These are phyloP conservation scores for Globisporangium perplexum DNA, from an alignment of 352 stramenopile species.

Conservation along the genomic window DNA sequence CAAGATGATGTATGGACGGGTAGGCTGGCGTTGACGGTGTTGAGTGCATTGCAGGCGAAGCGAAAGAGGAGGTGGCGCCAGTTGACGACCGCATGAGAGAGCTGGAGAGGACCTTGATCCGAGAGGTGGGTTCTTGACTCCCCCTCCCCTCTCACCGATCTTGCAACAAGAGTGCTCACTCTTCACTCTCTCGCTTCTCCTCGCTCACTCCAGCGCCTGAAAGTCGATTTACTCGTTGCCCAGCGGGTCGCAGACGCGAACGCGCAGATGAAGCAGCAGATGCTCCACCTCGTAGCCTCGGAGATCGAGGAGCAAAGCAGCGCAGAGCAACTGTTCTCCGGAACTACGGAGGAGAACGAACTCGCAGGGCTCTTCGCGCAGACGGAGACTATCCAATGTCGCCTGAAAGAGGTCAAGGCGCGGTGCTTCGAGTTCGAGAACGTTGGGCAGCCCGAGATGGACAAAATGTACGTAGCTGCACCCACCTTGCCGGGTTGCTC, in stretches of 20 bases:
- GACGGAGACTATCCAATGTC: constrained; percentile 37
- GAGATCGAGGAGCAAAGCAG: constrained; percentile 24
- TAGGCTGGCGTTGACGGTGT: neutral
- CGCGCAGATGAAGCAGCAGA: constrained; percentile 47
- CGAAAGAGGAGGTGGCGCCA: neutral
- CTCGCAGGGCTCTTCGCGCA: constrained; percentile 40
- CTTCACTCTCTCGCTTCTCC: neutral
- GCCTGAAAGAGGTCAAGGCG: constrained; percentile 55
- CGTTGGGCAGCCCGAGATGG: constrained; percentile 47
- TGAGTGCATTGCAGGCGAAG: neutral
- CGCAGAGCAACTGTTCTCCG: neutral
- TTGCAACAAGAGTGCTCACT: neutral
- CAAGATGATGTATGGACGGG: neutral
- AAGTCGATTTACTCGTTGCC: constrained; percentile 69
- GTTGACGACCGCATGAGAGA: constrained; percentile 25
- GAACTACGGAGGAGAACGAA: constrained; percentile 28
- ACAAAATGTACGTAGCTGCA: constrained; percentile 43
- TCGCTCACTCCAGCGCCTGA: constrained; percentile 33
- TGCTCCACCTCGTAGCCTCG: constrained; percentile 47
- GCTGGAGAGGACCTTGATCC: constrained; percentile 50
- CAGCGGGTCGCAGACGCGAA: constrained; percentile 66
- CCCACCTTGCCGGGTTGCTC: neutral
- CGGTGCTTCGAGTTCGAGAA: constrained; percentile 68
- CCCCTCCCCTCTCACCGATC: neutral
- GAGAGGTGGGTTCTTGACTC: constrained; percentile 62